Conservation (phyloP, 2,329 filamentous ascomycete genomes). For the Tolypocladium tropicale region DNA sequence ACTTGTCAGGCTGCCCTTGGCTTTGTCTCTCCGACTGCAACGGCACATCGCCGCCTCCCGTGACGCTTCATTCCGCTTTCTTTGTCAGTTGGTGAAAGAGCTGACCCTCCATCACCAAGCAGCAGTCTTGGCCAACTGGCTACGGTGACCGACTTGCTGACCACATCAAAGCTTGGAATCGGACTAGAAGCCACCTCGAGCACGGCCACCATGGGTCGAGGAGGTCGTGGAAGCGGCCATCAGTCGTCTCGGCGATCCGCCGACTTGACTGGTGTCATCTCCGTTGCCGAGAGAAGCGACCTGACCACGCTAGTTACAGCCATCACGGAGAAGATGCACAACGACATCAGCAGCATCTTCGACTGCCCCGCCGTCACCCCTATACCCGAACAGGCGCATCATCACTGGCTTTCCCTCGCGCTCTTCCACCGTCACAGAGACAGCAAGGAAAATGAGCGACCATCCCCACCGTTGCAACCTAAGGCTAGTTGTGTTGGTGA, state of each 20-base stretch:
- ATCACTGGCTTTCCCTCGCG: constrained; percentile 25
- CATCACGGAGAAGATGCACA: constrained; percentile 45
- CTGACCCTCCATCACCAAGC: background rate
- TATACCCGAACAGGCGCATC: constrained; percentile 17
- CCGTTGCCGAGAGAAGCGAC: constrained; percentile 37
- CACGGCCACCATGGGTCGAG: constrained; percentile 25
- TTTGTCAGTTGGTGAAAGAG: background rate
- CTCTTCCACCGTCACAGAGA: constrained; percentile 12
- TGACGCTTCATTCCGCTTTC: background rate
- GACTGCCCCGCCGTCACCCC: constrained; percentile 31
- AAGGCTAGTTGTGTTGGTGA: background rate
- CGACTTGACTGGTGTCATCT: constrained; percentile 41
- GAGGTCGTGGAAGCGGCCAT: constrained; percentile 21
- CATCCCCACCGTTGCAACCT: constrained; percentile 2
- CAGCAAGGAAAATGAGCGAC: constrained; percentile 12
- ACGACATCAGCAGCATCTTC: constrained; percentile 41
- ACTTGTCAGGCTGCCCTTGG: background rate
- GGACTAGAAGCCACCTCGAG: background rate
- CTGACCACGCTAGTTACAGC: constrained; percentile 38
- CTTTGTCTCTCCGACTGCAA: background rate
- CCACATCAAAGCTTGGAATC: background rate
- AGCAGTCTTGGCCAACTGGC: background rate
- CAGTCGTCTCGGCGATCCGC: constrained; percentile 31
- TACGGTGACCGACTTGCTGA: background rate
- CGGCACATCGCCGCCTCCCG: background rate